Evolutionary conservation across 345 rosid genomes (phyloP).

Genomic region (Gossypium bickii): DNA sequence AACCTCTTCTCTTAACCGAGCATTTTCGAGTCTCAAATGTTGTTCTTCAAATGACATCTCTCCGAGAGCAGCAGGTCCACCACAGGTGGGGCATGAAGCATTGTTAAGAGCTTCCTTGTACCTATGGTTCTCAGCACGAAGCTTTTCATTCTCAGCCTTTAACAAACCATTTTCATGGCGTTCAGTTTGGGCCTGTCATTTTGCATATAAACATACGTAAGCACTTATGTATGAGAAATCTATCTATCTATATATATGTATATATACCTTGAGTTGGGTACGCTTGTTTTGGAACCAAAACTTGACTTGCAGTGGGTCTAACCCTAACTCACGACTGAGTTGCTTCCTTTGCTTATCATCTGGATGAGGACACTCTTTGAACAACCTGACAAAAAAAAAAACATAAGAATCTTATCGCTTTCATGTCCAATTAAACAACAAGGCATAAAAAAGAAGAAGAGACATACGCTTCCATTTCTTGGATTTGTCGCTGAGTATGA

Average conservation of each 20-base stretch:
- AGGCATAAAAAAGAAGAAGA: background rate
- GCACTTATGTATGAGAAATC: too few species aligned
- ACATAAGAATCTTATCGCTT: background rate
- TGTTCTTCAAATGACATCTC: conserved; percentile 99
- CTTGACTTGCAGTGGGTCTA: conserved; percentile 87
- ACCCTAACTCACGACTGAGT: conserved; percentile 62
- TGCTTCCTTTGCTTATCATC: conserved; percentile 96
- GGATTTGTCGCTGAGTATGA: conserved; percentile 92
- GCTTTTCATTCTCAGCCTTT: conserved; percentile 85
- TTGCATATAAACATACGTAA: too few species aligned
- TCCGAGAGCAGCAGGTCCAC: conserved; percentile 77
- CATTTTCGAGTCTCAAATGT: conserved; percentile 84
- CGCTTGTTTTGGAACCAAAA: conserved; percentile 99
- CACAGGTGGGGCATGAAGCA: conserved; percentile 86
- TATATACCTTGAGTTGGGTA: conserved; percentile 87
- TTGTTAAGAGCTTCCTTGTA: conserved; percentile 73
- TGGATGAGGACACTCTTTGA: conserved; percentile 93
- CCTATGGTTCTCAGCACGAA: conserved; percentile 69
- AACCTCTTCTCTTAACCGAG: conserved; percentile 87
- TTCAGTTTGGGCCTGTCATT: conserved; percentile 74
- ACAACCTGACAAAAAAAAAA: conserved; percentile 43
- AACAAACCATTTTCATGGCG: conserved; percentile 71
- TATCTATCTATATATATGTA: background rate
- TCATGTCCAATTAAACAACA: background rate
- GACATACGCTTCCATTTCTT: conserved; percentile 89